These are phyloP conservation scores for Sextonia rubra DNA, from an alignment of 164 flowering plant genomes.

Conservation along the genomic window DNA sequence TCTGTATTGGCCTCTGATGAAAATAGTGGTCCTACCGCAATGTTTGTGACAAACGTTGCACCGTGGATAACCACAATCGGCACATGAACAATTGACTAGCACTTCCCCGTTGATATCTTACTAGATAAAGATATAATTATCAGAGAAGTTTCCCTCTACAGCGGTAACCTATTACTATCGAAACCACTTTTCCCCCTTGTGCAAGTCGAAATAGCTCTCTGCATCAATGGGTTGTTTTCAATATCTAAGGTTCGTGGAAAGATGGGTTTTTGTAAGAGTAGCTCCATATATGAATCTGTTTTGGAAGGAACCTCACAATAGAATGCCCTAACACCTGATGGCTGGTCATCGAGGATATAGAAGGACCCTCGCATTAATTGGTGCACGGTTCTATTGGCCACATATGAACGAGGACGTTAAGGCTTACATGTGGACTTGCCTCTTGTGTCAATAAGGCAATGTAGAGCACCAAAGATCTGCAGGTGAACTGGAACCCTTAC, in stretches of 20 bases:
- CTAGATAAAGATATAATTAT: conserved; percentile 33
- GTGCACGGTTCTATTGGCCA: too few species aligned
- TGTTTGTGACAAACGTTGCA: conserved; percentile 31
- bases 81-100: conserved; percentile 51
- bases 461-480: too few species aligned
- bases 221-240: conserved; percentile 22
- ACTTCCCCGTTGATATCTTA: conserved; percentile 38
- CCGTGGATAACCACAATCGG: conserved; percentile 72
- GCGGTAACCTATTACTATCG: conserved; percentile 19
- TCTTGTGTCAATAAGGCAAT: too few species aligned
- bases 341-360: too few species aligned
- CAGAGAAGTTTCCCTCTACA: conserved; percentile 37
- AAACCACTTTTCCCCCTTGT: conserved; percentile 23
- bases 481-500: too few species aligned
- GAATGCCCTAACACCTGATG: too few species aligned
- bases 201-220: conserved; percentile 23
- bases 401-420: too few species aligned
- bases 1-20: conserved; percentile 50
- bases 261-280: too few species aligned
- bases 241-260: conserved; percentile 6
- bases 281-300: too few species aligned
- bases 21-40: conserved; percentile 31
- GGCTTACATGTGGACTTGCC: too few species aligned
- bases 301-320: too few species aligned
- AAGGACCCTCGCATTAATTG: too few species aligned